Evolutionary conservation across 176 grass and related monocot species (phyloP).

Genomic region (Echinochloa phyllopogon): DNA sequence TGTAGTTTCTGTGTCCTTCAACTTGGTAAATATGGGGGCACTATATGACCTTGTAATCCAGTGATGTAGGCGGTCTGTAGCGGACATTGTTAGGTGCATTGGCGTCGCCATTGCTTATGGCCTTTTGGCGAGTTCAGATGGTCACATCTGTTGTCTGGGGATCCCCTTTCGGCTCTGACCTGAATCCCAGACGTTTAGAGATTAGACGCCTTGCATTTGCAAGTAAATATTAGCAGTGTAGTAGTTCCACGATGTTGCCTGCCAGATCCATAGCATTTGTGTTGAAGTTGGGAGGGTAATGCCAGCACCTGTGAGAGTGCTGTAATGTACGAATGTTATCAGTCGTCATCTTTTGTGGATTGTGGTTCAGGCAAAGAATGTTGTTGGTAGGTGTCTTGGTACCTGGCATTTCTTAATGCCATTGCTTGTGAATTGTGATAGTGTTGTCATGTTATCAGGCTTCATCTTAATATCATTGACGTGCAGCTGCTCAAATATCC

Average conservation of each 20-base stretch:
- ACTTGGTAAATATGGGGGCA: constrained; percentile 30
- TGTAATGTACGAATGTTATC: not conserved
- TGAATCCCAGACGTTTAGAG: not conserved
- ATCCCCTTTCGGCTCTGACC: not conserved
- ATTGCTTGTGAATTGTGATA: not conserved
- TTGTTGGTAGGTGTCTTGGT: not conserved
- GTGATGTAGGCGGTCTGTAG: constrained; percentile 22
- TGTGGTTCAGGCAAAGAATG: not conserved
- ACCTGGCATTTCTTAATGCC: not conserved
- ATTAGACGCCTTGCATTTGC: not conserved
- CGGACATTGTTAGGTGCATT: constrained; percentile 12
- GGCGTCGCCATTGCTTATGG: not conserved
- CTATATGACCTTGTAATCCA: constrained; percentile 23
- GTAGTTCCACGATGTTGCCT: not conserved
- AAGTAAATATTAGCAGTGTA: not conserved
- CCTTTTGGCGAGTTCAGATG: not conserved
- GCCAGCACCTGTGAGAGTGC: not conserved
- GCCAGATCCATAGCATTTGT: not conserved
- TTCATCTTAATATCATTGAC: not conserved
- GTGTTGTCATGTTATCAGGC: not conserved
- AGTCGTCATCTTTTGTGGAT: not conserved
- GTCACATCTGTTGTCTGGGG: not conserved
- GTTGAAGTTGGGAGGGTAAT: not conserved
- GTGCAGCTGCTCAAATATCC: not conserved
- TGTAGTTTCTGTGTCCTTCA: not conserved